A percentile compares a stretch with the other conserved stretches of the same genome.
Evolutionary conservation across 2,329 filamentous ascomycete species (phyloP).

Genomic region (Sordariomycetes sp.): DNA sequence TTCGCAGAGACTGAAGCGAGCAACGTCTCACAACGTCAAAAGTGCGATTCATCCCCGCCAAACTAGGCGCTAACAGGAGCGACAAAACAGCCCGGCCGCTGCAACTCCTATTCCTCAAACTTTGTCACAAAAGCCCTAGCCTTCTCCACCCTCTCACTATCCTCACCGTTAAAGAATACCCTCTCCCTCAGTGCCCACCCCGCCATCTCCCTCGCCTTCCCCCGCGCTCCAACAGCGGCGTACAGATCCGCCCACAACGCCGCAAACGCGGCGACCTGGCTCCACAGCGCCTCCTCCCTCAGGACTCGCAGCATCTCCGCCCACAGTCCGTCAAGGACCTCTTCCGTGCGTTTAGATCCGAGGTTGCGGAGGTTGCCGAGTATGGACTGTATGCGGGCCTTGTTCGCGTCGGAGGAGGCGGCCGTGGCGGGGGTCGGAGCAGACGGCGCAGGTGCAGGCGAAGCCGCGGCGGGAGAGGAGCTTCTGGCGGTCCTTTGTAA

Average conservation of each 20-base stretch:
- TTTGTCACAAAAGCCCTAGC: background rate
- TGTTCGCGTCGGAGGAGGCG: background rate
- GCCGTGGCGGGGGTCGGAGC: conserved; percentile 9
- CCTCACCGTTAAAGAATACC: conserved; percentile 1
- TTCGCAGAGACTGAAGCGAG: too few species aligned
- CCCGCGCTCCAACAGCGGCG: background rate
- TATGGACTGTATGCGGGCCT: background rate
- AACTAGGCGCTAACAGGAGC: too few species aligned
- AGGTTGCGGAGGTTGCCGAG: conserved; percentile 1
- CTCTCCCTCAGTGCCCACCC: background rate
- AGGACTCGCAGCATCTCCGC: background rate
- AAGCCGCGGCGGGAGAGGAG: conserved; percentile 13
- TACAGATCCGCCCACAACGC: conserved; percentile 2
- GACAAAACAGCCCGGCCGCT: background rate
- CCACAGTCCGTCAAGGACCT: background rate
- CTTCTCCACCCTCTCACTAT: conserved; percentile 4
- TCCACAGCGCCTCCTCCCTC: background rate
- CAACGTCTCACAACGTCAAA: too few species aligned
- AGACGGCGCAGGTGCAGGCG: conserved; percentile 14
- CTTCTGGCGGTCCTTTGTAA: conserved; percentile 12
- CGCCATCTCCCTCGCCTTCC: background rate
- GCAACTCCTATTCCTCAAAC: background rate
- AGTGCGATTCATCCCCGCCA: too few species aligned
- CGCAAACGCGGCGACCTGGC: background rate
- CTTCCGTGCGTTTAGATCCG: background rate